phyloP scores from a whole-genome alignment of 192 early-diverging fungal species.

The Coemansia sp. region DNA sequence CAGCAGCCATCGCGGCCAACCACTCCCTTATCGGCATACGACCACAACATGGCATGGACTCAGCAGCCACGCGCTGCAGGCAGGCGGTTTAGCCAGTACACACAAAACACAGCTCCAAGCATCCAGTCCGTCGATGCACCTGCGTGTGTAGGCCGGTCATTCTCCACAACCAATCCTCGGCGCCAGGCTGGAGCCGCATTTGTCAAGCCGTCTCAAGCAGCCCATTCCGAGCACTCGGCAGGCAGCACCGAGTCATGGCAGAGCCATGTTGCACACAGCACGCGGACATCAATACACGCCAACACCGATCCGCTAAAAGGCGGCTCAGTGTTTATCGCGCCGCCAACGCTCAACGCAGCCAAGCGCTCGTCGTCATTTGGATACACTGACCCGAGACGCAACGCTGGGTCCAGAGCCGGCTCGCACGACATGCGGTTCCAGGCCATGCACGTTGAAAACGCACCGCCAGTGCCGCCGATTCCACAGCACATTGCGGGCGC shows the following conservation, averaged over 20 bases:
- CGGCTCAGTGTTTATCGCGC: slow-evolving; percentile 26
- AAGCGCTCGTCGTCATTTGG: slow-evolving; percentile 31
- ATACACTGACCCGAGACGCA: slow-evolving; percentile 5
- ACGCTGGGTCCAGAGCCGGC: neutral
- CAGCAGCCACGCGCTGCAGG: slow-evolving; percentile 10
- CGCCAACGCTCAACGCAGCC: slow-evolving; percentile 14
- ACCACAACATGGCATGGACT: slow-evolving; percentile 9
- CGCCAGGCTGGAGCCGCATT: slow-evolving; percentile 32
- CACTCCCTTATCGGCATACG: slow-evolving; percentile 6
- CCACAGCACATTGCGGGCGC: slow-evolving; percentile 11
- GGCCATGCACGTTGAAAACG: neutral
- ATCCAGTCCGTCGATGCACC: slow-evolving; percentile 1
- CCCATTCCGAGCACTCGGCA: slow-evolving; percentile 15
- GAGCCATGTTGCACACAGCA: slow-evolving; percentile 33
- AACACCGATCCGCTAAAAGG: slow-evolving; percentile 33
- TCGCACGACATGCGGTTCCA: neutral
- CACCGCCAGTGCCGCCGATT: slow-evolving; percentile 45
- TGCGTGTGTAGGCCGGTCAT: neutral
- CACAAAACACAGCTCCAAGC: neutral
- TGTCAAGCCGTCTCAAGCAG: slow-evolving; percentile 21
- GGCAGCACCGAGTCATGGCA: slow-evolving; percentile 51
- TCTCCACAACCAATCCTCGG: slow-evolving; percentile 12
- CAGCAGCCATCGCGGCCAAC: slow-evolving; percentile 14
- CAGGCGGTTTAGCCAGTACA: slow-evolving; percentile 17
- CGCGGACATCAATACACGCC: slow-evolving; percentile 24